These are phyloP conservation scores for Termitomyces titanicus DNA, from an alignment of 768 basidiomycete genomes.

Conservation along the genomic window DNA sequence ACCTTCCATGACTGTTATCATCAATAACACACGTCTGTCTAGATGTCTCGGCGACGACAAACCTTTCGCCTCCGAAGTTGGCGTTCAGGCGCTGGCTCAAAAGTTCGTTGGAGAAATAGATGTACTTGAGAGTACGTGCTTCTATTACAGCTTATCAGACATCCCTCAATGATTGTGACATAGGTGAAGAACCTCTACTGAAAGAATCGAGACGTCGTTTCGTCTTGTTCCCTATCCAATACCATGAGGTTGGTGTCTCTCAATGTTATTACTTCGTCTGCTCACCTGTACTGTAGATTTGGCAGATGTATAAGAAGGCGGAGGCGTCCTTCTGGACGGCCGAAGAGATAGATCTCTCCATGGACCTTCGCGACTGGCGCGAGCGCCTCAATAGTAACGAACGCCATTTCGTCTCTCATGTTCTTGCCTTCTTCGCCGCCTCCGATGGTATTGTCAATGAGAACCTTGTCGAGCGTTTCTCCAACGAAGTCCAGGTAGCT, in stretches of 20 bases:
- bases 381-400: constrained; percentile 79
- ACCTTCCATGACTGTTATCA: not conserved
- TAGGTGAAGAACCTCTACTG: no score
- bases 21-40: constrained; percentile 17
- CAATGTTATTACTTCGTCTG: not conserved
- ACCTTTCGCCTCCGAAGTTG: not conserved
- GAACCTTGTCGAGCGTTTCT: constrained; percentile 92
- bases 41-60: constrained; percentile 17
- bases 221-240: constrained; percentile 92
- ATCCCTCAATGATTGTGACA: not conserved
- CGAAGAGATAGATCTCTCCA: constrained; percentile 88
- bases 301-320: constrained; percentile 95
- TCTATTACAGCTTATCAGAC: not conserved
- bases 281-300: constrained; percentile 61
- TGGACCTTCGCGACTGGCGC: constrained; percentile 85
- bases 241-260: constrained; percentile 60
- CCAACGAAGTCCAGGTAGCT: no score
- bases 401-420: constrained; percentile 87
- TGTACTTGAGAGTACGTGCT: constrained; percentile 51
- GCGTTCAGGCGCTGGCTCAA: constrained; percentile 26
- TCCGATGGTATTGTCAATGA: constrained; percentile 97
- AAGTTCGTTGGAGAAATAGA: constrained; percentile 71
- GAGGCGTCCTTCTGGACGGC: no score
- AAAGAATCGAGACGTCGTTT: constrained; percentile 77
- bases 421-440: constrained; percentile 95